A percentile compares a stretch with the other conserved stretches of the same genome.
Conservation (phyloP, 768 basidiomycete species). For the Clavaria fumosa region DNA sequence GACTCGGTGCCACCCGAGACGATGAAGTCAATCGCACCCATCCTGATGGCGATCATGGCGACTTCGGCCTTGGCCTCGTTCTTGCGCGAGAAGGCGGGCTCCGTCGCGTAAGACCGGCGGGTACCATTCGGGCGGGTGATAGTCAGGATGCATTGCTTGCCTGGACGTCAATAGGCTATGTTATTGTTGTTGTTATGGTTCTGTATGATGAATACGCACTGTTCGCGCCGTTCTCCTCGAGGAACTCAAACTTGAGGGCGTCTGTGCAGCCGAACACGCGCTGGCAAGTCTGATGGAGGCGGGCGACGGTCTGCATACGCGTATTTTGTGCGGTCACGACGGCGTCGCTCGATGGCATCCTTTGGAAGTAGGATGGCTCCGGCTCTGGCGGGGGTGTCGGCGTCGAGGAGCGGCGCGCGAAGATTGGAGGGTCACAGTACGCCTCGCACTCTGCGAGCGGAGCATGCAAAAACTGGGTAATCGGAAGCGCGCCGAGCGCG, state of each 20-base stretch:
- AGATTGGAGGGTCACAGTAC: neutral
- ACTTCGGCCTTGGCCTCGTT: constrained; percentile 39
- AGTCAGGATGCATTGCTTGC: constrained; percentile 45
- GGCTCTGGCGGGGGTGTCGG: neutral
- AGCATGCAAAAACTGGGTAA: constrained; percentile 15
- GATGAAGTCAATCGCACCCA: constrained; percentile 49
- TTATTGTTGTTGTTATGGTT: neutral
- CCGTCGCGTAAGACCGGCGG: constrained; percentile 38
- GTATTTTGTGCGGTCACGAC: neutral
- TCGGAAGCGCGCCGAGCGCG: constrained; percentile 15
- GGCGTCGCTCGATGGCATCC: neutral
- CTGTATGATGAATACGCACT: constrained; percentile 16
- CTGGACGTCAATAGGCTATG: too few relatives aligned
- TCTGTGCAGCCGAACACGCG: constrained; percentile 26
- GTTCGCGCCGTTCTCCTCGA: constrained; percentile 24
- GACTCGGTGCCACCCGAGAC: constrained; percentile 25
- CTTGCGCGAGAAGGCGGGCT: constrained; percentile 27
- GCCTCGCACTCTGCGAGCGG: neutral
- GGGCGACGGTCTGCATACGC: constrained; percentile 15
- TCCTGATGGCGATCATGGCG: constrained; percentile 37
- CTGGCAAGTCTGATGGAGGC: constrained; percentile 29
- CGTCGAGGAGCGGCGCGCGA: neutral
- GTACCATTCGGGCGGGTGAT: constrained; percentile 39
- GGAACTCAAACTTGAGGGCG: constrained; percentile 30
- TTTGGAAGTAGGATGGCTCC: neutral